A percentile compares a stretch with the other conserved stretches of the same genome.
Evolutionary conservation across 768 basidiomycete genomes (phyloP).

Genomic region (Butyriboletus loyo): DNA sequence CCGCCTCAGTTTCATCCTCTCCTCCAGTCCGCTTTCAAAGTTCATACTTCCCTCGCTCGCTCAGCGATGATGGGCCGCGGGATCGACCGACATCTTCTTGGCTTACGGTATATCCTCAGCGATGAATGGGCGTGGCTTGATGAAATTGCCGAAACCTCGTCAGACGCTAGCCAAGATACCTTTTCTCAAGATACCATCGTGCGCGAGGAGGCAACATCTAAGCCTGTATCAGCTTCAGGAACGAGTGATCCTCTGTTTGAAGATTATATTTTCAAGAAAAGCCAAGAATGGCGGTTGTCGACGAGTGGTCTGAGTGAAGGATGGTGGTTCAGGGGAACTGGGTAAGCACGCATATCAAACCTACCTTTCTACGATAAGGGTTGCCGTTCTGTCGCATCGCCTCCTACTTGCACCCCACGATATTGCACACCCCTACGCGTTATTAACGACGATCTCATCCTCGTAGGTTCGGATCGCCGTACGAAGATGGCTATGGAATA

Average conservation of each 20-base stretch:
- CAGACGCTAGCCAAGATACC: constrained; percentile 3
- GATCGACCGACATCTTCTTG: constrained; percentile 89
- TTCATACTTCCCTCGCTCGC: constrained; percentile 69
- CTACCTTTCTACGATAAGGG: neutral
- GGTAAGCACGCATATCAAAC: constrained; percentile 38
- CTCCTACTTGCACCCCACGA: neutral
- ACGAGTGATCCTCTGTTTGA: constrained; percentile 54
- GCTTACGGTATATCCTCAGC: constrained; percentile 64
- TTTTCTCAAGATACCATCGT: neutral
- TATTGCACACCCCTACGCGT: neutral
- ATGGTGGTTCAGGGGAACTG: constrained; percentile 83
- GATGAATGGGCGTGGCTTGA: constrained; percentile 30
- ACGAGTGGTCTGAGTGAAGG: constrained; percentile 90
- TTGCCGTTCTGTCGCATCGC: neutral
- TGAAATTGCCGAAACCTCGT: neutral
- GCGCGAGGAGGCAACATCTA: neutral
- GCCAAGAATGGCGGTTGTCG: constrained; percentile 82
- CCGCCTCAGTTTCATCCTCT: constrained; percentile 39
- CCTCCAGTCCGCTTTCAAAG: constrained; percentile 64
- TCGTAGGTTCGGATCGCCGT: constrained; percentile 71
- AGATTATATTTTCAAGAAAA: constrained; percentile 70
- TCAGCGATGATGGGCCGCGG: constrained; percentile 80
- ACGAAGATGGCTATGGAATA: constrained; percentile 88
- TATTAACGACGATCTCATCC: constrained; percentile 3
- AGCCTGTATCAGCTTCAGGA: neutral